Conservation (phyloP, 2,329 filamentous ascomycete species). For the Neofusicoccum laricinum region DNA sequence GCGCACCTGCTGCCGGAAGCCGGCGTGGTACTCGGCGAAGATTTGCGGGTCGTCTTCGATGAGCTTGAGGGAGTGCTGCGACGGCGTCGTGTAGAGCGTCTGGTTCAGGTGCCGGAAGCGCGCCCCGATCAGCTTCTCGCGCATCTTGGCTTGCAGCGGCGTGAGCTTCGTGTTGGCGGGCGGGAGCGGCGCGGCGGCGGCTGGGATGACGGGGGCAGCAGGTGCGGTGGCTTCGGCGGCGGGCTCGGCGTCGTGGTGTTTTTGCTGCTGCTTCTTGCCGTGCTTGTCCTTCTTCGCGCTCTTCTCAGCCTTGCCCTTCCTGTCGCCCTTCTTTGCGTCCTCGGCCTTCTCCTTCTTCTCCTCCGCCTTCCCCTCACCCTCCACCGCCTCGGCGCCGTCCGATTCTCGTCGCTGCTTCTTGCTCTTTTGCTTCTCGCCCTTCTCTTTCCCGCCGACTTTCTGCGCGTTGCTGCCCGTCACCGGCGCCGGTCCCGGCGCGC, state of each 20-base stretch:
- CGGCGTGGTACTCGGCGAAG: slow-evolving; percentile 94
- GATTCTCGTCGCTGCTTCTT: slow-evolving; percentile 20
- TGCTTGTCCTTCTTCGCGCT: slow-evolving; percentile 35
- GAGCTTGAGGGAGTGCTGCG: slow-evolving; percentile 74
- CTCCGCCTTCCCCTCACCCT: slow-evolving; percentile 22
- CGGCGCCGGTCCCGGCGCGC: slow-evolving; percentile 25
- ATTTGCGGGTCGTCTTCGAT: slow-evolving; percentile 86
- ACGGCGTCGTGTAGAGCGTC: slow-evolving; percentile 90
- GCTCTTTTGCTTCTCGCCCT: slow-evolving; percentile 25
- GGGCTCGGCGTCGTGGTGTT: slow-evolving; percentile 12
- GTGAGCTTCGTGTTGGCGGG: slow-evolving; percentile 65
- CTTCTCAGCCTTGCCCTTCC: slow-evolving; percentile 29
- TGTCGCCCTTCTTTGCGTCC: slow-evolving; percentile 13
- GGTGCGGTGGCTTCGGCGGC: slow-evolving; percentile 35
- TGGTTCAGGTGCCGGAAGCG: slow-evolving; percentile 98
- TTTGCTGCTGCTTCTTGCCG: slow-evolving; percentile 28
- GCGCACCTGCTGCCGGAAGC: slow-evolving; percentile 91
- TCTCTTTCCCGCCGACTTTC: slow-evolving; percentile 28
- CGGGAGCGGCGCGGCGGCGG: slow-evolving; percentile 25
- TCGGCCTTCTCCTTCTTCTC: neutral
- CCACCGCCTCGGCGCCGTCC: slow-evolving; percentile 13
- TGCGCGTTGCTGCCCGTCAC: slow-evolving; percentile 41
- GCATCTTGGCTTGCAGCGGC: slow-evolving; percentile 90
- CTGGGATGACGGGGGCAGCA: slow-evolving; percentile 32
- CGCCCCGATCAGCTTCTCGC: slow-evolving; percentile 88